These are phyloP conservation scores for Phytophthora palmivora DNA, from an alignment of 352 stramenopile species.

Conservation along the genomic window DNA sequence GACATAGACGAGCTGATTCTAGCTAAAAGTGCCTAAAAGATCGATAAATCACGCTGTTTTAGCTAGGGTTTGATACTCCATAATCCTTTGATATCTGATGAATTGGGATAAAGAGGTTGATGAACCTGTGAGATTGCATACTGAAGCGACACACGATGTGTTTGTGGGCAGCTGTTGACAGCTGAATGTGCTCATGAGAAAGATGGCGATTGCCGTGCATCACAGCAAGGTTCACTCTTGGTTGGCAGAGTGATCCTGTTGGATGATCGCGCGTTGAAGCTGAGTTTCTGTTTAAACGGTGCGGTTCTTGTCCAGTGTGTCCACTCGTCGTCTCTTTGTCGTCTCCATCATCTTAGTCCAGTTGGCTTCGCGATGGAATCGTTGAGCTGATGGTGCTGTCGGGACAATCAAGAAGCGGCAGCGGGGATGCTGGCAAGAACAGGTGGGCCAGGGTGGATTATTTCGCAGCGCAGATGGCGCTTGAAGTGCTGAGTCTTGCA, in stretches of 20 bases:
- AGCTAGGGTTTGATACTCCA: too few relatives aligned
- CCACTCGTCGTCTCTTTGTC: slow-evolving; percentile 25
- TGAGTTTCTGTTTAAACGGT: too few relatives aligned
- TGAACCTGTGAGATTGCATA: slow-evolving; percentile 6
- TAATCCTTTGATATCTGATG: too few relatives aligned
- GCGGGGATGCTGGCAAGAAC: slow-evolving; percentile 13
- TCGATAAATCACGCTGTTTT: too few relatives aligned
- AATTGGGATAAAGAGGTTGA: too few relatives aligned
- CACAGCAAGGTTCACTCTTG: too few relatives aligned
- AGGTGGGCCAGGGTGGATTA: slow-evolving; percentile 11
- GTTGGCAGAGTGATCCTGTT: neutral
- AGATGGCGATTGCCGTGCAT: neutral
- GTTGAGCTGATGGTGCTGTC: slow-evolving; percentile 1
- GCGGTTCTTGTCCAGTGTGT: neutral
- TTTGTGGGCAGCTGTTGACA: neutral
- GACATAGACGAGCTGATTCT: too few relatives aligned
- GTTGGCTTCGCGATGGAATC: slow-evolving; percentile 3
- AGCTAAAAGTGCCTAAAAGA: too few relatives aligned
- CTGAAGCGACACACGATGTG: slow-evolving; percentile 9
- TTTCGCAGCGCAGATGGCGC: slow-evolving; percentile 16
- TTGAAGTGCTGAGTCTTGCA: slow-evolving; percentile 3
- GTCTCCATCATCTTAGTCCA: slow-evolving; percentile 18
- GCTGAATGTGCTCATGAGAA: neutral
- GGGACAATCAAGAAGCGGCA: too few relatives aligned
- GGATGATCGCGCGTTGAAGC: too few relatives aligned